A percentile compares a stretch with the other conserved stretches of the same genome.
Evolutionary conservation across 1,284 basidiomycete genomes (phyloP).

Genomic region (Ustilago sp.): DNA sequence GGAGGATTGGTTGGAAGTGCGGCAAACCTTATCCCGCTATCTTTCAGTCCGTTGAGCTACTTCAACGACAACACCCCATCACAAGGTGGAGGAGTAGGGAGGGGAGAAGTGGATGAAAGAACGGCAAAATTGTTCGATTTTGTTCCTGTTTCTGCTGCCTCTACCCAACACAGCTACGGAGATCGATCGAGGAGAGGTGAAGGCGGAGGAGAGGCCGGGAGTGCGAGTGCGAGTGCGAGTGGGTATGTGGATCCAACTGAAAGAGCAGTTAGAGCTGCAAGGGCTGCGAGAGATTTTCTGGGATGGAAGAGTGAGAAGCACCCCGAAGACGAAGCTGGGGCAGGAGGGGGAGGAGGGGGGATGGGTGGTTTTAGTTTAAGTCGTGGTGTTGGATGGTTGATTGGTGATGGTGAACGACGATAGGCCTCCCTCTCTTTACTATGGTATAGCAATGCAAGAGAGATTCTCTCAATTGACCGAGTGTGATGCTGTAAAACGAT

Average conservation of each 20-base stretch:
- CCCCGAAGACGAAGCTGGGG: background rate
- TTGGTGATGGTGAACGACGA: conserved; percentile 40
- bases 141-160: conserved; percentile 20
- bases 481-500: background rate
- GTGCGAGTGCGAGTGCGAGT: background rate
- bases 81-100: background rate
- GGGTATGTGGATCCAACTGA: conserved; percentile 39
- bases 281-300: conserved; percentile 50
- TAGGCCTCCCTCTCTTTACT: background rate
- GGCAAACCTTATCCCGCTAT: conserved; percentile 35
- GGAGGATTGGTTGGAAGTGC: conserved; percentile 32
- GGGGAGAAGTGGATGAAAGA: conserved; percentile 16
- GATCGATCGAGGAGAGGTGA: background rate
- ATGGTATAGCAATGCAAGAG: background rate
- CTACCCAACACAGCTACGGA: background rate
- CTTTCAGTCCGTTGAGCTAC: conserved; percentile 31
- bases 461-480: background rate
- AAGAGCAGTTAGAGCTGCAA: conserved; percentile 40
- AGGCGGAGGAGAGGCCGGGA: background rate
- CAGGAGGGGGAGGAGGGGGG: conserved; percentile 5
- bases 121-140: conserved; percentile 53
- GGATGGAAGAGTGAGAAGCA: conserved; percentile 38
- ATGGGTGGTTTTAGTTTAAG: conserved; percentile 43
- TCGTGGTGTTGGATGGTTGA: conserved; percentile 46
- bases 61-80: conserved; percentile 4